Evolutionary conservation across 257 asterid species (phyloP).

Genomic region (Solanum peruvianum): DNA sequence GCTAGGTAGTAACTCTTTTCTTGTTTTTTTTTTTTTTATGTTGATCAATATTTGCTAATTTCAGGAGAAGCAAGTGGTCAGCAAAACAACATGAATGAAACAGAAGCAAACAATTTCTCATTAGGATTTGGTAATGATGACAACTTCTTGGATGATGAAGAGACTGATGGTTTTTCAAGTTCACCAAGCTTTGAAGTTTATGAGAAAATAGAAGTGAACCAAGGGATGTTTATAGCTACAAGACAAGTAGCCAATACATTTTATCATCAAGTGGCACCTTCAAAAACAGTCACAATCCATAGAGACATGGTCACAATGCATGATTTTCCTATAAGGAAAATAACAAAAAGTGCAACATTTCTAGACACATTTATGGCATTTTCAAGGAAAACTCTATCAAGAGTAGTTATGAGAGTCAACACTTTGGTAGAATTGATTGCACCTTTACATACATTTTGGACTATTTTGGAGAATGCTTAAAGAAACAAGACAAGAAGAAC

Average conservation of each 20-base stretch:
- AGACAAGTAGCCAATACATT: conserved; percentile 25
- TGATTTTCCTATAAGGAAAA: neutral
- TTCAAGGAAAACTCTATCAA: conserved; percentile 8
- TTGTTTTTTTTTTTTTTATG: too few species aligned
- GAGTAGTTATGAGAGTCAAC: conserved; percentile 1
- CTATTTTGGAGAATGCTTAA: conserved; percentile 9
- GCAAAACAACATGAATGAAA: conserved; percentile 3
- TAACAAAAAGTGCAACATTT: neutral
- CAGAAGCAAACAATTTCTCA: conserved; percentile 9
- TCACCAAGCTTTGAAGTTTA: conserved; percentile 22
- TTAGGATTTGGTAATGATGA: conserved; percentile 18
- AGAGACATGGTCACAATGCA: conserved; percentile 14
- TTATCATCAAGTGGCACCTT: conserved; percentile 32
- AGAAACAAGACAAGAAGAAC: neutral
- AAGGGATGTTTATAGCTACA: conserved; percentile 29
- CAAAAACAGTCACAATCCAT: conserved; percentile 21
- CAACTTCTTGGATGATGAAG: conserved; percentile 13
- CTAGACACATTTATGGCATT: neutral
- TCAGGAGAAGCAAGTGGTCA: conserved; percentile 21
- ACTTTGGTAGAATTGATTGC: conserved; percentile 12
- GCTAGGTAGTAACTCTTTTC: neutral
- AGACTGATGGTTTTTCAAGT: conserved; percentile 19
- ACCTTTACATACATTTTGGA: conserved; percentile 14
- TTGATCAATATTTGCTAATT: neutral
- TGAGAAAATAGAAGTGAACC: conserved; percentile 27